Evolutionary conservation across 2,329 filamentous ascomycete genomes (phyloP).

Genomic region (Aspergillus quadricinctus): DNA sequence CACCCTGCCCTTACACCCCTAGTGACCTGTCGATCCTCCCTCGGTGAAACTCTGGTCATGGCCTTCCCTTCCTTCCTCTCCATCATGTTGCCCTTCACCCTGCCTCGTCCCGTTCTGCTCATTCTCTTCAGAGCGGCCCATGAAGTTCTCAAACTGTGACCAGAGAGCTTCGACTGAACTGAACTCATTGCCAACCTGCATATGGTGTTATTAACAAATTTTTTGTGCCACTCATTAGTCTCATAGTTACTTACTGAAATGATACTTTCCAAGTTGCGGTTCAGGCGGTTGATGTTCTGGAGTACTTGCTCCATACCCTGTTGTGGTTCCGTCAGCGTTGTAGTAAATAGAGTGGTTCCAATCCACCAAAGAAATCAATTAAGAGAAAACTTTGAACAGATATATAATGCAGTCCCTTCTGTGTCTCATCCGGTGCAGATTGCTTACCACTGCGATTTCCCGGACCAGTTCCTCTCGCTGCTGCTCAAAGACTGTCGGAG

Average conservation of each 20-base stretch:
- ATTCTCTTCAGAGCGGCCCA: slow-evolving; percentile 63
- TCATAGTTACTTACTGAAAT: slow-evolving; percentile 62
- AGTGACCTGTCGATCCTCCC: slow-evolving; percentile 10
- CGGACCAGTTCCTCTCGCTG: slow-evolving; percentile 40
- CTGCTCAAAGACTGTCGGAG: slow-evolving; percentile 39
- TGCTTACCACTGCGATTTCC: slow-evolving; percentile 42
- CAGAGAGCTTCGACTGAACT: slow-evolving; percentile 94
- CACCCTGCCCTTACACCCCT: neutral
- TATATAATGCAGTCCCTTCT: neutral
- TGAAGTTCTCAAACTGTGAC: slow-evolving; percentile 95
- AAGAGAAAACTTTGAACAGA: neutral
- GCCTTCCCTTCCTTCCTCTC: slow-evolving; percentile 18
- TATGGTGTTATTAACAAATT: neutral
- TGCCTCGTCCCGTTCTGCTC: slow-evolving; percentile 28
- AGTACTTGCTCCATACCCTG: slow-evolving; percentile 80
- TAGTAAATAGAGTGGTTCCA: neutral
- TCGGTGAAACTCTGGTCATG: slow-evolving; percentile 17
- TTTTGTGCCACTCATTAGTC: neutral
- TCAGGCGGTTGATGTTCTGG: slow-evolving; percentile 92
- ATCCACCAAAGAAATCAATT: neutral
- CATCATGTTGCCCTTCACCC: slow-evolving; percentile 18
- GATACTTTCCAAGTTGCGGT: slow-evolving; percentile 84
- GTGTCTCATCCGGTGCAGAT: neutral
- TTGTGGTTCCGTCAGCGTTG: neutral
- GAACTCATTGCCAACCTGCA: slow-evolving; percentile 88